Percentiles rank a stretch among this genome's conserved stretches.
Conservation (phyloP, 1,284 basidiomycete genomes). For the Ganoderma lingzhi region DNA sequence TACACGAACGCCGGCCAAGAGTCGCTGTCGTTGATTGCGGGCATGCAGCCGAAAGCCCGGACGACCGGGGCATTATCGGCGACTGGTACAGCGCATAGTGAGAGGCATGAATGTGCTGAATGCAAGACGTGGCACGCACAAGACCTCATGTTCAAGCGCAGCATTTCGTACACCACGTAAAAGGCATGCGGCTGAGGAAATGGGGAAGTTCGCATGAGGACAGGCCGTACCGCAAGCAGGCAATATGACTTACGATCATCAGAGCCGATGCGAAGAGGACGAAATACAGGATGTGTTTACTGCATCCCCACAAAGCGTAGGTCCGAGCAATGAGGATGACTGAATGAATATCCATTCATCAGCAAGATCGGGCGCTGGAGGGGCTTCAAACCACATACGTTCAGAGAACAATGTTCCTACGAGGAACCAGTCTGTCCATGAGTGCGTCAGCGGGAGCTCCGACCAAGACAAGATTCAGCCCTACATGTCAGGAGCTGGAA, state of each 20-base stretch:
- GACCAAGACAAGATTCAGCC: neutral
- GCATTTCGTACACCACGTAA: slow-evolving; percentile 6
- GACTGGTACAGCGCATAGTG: neutral
- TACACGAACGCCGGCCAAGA: slow-evolving; percentile 7
- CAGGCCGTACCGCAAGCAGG: neutral
- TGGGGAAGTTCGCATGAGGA: neutral
- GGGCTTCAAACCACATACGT: neutral
- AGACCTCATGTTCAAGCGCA: neutral
- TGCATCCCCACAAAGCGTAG: slow-evolving; percentile 3
- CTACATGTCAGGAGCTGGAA: slow-evolving; percentile 1
- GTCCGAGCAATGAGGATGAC: slow-evolving; percentile 9
- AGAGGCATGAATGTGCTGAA: neutral
- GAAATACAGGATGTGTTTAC: neutral
- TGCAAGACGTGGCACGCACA: neutral
- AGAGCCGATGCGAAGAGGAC: neutral
- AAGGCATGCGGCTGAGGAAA: neutral
- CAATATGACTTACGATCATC: neutral
- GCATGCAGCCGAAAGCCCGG: slow-evolving; percentile 1
- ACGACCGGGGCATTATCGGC: neutral
- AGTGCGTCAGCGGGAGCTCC: no score
- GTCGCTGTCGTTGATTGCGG: neutral
- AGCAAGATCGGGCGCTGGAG: no score
- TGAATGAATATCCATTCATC: neutral
- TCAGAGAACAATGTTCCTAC: slow-evolving; percentile 5
- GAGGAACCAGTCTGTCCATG: neutral